A percentile compares a stretch with the other conserved stretches of the same genome.
phyloP scores from a whole-genome alignment of 2,329 filamentous ascomycete species.

The Aureobasidium sp. region DNA sequence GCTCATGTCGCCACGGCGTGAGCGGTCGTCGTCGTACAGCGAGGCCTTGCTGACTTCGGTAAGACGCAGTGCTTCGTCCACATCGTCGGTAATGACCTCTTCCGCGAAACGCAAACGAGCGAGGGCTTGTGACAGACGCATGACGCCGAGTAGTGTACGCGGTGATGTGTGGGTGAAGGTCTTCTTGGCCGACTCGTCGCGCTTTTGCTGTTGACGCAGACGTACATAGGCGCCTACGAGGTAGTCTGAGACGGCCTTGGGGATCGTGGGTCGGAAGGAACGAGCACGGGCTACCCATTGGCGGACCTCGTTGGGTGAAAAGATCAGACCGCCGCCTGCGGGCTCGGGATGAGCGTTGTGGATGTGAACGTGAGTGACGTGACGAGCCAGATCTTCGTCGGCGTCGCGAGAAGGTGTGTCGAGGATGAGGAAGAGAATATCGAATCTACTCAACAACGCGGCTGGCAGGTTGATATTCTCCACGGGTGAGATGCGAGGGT shows the following conservation, averaged over 20 bases:
- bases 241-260: conserved; percentile 82
- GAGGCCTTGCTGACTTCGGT: conserved; percentile 91
- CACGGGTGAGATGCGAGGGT: conserved; percentile 90
- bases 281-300: conserved; percentile 93
- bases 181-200: conserved; percentile 82
- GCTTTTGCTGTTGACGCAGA: conserved; percentile 84
- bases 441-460: conserved; percentile 91
- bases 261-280: conserved; percentile 78
- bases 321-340: conserved; percentile 58
- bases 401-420: conserved; percentile 85
- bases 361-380: conserved; percentile 97
- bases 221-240: conserved; percentile 95
- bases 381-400: conserved; percentile 87
- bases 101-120: conserved; percentile 84
- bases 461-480: conserved; percentile 99
- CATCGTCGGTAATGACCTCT: conserved; percentile 80
- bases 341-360: conserved; percentile 84
- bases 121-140: conserved; percentile 88
- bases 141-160: conserved; percentile 82
- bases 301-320: conserved; percentile 85
- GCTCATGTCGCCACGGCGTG: conserved; percentile 58
- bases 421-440: conserved; percentile 91
- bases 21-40: conserved; percentile 62
- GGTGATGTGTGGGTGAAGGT: conserved; percentile 92
- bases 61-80: conserved; percentile 86